Percentiles rank a stretch among this genome's conserved stretches.
Conservation (phyloP, 345 rosid species). For the Carallia pectinifolia region DNA sequence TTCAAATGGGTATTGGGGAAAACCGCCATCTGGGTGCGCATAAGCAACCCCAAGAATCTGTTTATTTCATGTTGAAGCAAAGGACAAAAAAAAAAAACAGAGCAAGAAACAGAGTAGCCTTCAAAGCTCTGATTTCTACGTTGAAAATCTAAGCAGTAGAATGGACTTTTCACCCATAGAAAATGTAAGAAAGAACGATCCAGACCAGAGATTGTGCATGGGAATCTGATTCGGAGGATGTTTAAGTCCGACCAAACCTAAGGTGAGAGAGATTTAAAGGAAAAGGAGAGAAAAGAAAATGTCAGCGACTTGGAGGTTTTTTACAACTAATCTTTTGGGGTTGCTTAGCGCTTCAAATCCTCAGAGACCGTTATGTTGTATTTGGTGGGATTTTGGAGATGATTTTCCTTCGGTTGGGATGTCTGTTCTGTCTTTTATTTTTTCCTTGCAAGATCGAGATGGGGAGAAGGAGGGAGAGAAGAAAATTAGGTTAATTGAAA, state of each 20-base stretch:
- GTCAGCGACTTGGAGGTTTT: conserved; percentile 43
- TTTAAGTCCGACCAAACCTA: conserved; percentile 71
- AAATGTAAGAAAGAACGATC: conserved; percentile 19
- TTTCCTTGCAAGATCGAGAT: not conserved
- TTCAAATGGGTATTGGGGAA: conserved; percentile 20
- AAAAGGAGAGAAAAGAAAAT: conserved; percentile 55
- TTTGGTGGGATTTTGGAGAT: conserved; percentile 6
- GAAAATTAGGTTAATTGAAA: conserved; percentile 18
- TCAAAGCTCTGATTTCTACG: conserved; percentile 31
- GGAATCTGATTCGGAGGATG: conserved; percentile 32
- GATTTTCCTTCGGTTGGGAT: conserved; percentile 30
- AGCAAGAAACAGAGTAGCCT: conserved; percentile 31
- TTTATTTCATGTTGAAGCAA: conserved; percentile 45
- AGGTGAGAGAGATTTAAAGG: conserved; percentile 19
- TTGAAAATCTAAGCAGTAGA: conserved; percentile 40
- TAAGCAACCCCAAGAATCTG: conserved; percentile 36
- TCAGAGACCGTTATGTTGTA: conserved; percentile 44
- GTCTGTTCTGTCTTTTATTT: conserved; percentile 22
- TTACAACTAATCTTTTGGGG: conserved; percentile 32
- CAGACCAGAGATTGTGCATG: conserved; percentile 27
- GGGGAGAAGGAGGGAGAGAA: not conserved
- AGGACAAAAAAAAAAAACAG: conserved; percentile 10
- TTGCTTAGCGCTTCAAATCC: conserved; percentile 61
- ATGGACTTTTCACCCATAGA: conserved; percentile 58
- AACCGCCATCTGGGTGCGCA: conserved; percentile 26